Percentiles rank a stretch among this genome's conserved stretches.
These are phyloP conservation scores for Podaxis sp. DNA, from an alignment of 768 basidiomycete species.

Conservation along the genomic window DNA sequence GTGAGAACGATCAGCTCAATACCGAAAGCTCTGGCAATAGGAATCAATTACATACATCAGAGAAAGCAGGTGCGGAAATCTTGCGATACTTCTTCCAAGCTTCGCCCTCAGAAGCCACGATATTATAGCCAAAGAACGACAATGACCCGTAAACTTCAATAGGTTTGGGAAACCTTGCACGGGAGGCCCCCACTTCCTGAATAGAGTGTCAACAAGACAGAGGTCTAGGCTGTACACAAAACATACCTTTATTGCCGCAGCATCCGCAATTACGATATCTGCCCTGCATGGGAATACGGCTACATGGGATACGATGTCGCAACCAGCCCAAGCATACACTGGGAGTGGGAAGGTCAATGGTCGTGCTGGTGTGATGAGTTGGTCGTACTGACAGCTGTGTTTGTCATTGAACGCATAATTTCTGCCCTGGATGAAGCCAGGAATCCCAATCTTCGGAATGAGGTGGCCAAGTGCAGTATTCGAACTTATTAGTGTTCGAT, in stretches of 20 bases:
- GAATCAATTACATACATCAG: conserved; percentile 36
- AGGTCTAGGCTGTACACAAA: background rate
- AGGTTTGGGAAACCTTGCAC: conserved; percentile 56
- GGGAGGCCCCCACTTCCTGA: conserved; percentile 46
- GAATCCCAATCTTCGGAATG: background rate
- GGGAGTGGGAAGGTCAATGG: background rate
- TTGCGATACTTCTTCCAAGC: conserved; percentile 65
- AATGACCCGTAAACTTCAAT: conserved; percentile 40
- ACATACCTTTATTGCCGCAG: conserved; percentile 34
- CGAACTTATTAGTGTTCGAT: background rate
- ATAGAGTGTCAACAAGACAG: background rate
- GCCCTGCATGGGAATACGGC: conserved; percentile 16
- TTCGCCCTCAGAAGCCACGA: conserved; percentile 60
- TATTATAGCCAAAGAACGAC: conserved; percentile 52
- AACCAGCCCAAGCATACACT: conserved; percentile 5
- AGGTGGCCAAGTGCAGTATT: background rate
- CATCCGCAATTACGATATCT: conserved; percentile 31
- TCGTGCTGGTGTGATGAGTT: background rate
- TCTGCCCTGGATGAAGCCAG: background rate
- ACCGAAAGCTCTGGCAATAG: background rate
- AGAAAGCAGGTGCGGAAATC: conserved; percentile 59
- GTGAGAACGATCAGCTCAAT: background rate
- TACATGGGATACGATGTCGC: conserved; percentile 7
- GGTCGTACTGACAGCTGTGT: background rate
- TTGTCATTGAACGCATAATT: conserved; percentile 6